Evolutionary conservation across 1,139 yeast genomes (phyloP).

Genomic region (Saccharomycopsis phalli): DNA sequence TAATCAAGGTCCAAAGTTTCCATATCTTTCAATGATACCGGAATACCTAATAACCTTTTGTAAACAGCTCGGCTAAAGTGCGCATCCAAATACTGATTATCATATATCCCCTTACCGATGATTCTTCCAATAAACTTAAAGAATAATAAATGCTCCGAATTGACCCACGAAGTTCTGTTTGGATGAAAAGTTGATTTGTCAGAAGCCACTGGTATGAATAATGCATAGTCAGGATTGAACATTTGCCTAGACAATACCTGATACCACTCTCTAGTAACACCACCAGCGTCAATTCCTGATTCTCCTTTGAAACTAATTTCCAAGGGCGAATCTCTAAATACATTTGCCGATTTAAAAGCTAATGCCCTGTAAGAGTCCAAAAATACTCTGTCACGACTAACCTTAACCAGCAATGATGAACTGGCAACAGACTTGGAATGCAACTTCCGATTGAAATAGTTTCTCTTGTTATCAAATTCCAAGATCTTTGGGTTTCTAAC

Average conservation of each 20-base stretch:
- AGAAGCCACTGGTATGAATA: slow-evolving; percentile 85
- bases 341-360: slow-evolving; percentile 72
- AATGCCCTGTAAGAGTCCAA: slow-evolving; percentile 81
- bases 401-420: slow-evolving; percentile 49
- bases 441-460: slow-evolving; percentile 69
- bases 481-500: slow-evolving; percentile 83
- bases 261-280: slow-evolving; percentile 96
- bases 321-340: slow-evolving; percentile 63
- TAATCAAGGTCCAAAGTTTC: slow-evolving; percentile 90
- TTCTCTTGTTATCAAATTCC: slow-evolving; percentile 91
- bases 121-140: slow-evolving; percentile 92
- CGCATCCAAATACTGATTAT: slow-evolving; percentile 81
- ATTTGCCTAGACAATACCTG: slow-evolving; percentile 90
- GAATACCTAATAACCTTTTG: slow-evolving; percentile 71
- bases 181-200: slow-evolving; percentile 96
- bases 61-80: slow-evolving; percentile 95
- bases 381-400: slow-evolving; percentile 86
- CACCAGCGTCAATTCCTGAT: slow-evolving; percentile 98
- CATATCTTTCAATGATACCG: slow-evolving; percentile 87
- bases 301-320: slow-evolving; percentile 86
- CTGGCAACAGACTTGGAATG: slow-evolving; percentile 40
- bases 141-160: slow-evolving; percentile 86
- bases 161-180: slow-evolving; percentile 83
- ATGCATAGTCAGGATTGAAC: slow-evolving; percentile 93
- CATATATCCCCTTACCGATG: slow-evolving; percentile 90